Evolutionary conservation across 805 yeast species (phyloP), one percentile per base, ranked within the genome.

Genomic region (Starmera pachycereana): DNA sequence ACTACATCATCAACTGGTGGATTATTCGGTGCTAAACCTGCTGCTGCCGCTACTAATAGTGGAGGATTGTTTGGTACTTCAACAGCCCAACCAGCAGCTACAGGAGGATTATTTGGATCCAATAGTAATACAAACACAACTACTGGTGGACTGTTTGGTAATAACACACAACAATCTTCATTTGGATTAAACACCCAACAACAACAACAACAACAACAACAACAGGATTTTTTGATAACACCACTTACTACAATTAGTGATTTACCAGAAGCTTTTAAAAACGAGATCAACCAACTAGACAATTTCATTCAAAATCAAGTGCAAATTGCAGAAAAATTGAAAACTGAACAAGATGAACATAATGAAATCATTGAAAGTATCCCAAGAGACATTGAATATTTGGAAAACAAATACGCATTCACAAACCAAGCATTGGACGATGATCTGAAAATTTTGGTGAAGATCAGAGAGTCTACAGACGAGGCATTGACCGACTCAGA

Each of bases 221-320:
- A 67, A 35, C 63, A 62, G 34, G 69, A 66, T 22, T 60, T 61
- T 9, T 77, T 65, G 42, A 64, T 84, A 35, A 80, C 82, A 10
- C 77, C 88, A 12, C 75, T 84, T 78, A 80, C 90, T 1, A 71
- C 82, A 37, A 82, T 84, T 9, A 76, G 77, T 8, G 90, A 82
- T 44, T 62, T 84, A 32, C 89, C 92, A 3, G 80, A 74, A n/a
- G 71, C 63, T n/a, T 61, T 78, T 40, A 83, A 81, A 50, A 71
- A 64, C 44, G 86, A 83, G 53, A 63, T 84, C 31, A 83, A 79
- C 56, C 77, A 78, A 46, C 62, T 84, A 41, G 87, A 84, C 57
- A 70, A 74, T 41, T 82, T 79, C 53, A 80, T 84, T 37, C 82
- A 79, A 52, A 73, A 74, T 30, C 94, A 84, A 60, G 82, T 81